Evolutionary conservation across 2,329 filamentous ascomycete genomes (phyloP), one percentile per base, ranked within the genome.

Genomic region (Parastagonospora nodorum): DNA sequence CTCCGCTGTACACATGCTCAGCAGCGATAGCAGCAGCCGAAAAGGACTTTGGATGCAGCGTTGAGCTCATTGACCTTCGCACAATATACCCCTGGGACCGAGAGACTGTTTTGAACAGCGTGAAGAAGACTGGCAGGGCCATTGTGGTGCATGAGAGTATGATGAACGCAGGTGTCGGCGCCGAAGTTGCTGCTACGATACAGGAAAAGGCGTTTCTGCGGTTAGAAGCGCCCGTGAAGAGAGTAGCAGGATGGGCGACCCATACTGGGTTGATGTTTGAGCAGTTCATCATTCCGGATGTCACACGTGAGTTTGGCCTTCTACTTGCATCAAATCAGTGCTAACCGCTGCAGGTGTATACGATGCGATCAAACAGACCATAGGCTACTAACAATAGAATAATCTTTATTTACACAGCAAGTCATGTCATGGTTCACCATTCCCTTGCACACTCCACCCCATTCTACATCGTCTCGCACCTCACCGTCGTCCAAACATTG

Each of bases 1-100:
- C 94, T 61, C 92, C 92, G 14, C 75, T 97, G 15, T 97, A 96
- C 73, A 88, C 87, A 35, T 96, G 91, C 72, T 84, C 85, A 44
- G 81, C 84, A 4, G 92, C 92, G 0, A 88, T 96, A 54, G 82
- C 86, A 52, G 86, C 86, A 16, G 88, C 89, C 4, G 85, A 91
- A 70, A 90, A 90, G 57, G 80, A 91, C 39, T 79, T 89, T 41
- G 90, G 88, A 6, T 82, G 92, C 47, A 88, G 83, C 5, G 83
- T 92, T 12, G 92, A 97, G 78, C 78, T 97, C 50, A 91, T 97
- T 53, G 92, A 97, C 69, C 76, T 97, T 50, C 82, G 92, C 49
- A 95, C 92, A 0, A 81, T 97, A 44, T 96, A 95, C 67, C 92
- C 92, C 0, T 97, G 92, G 92, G 92, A 97, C 71, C 85, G 90